Evolutionary conservation across 2,329 filamentous ascomycete genomes (phyloP), one percentile per base, ranked within the genome.

Genomic region (Colletotrichum gigasporum): DNA sequence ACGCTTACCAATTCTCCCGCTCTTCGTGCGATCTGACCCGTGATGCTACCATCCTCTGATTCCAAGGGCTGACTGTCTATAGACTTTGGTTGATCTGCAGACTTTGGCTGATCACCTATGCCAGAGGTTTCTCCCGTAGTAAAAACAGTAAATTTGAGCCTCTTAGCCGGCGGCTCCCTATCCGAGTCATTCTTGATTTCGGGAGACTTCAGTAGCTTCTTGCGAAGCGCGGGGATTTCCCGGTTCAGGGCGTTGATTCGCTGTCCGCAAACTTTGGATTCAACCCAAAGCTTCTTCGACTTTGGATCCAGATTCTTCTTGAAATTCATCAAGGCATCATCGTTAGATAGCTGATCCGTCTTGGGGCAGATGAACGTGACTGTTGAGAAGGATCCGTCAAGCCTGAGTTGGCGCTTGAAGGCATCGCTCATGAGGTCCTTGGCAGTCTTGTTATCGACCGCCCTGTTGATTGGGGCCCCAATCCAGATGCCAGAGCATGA

Each of bases 361-460:
- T 90, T 90, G 12, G 81, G 84, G 69, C 87, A 90, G 14, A 90
- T 85, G 62, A 90, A 89, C 0, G 85, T 88, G 2, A 89, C 77
- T 1, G 76, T 78, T 4, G 76, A 81, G 57, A 85, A 85, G 0
- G 78, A 81, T 2, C 85, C 83, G 63, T 90, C 87, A 67, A 85
- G 85, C 54, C 87, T 84, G 3, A 90, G 74, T 67, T 90, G 87
- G 0, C 82, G 78, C 68, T 84, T 86, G 75, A 88, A 88, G 0
- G 80, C 79, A n/a, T 85, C 79, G 0, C 86, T 85, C 6, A 90
- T 77, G 1, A 90, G 75, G 0, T 78, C 80, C 54, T 86, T 85
- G 1, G 87, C 86, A 1, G 83, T 80, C 68, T 88, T 87, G 67
- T 88, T 85, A 66, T 89, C 85, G 2, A 90, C 85, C 1, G 85